phyloP scores from a whole-genome alignment of 2,329 filamentous ascomycete genomes.

The Claviceps sp. region DNA sequence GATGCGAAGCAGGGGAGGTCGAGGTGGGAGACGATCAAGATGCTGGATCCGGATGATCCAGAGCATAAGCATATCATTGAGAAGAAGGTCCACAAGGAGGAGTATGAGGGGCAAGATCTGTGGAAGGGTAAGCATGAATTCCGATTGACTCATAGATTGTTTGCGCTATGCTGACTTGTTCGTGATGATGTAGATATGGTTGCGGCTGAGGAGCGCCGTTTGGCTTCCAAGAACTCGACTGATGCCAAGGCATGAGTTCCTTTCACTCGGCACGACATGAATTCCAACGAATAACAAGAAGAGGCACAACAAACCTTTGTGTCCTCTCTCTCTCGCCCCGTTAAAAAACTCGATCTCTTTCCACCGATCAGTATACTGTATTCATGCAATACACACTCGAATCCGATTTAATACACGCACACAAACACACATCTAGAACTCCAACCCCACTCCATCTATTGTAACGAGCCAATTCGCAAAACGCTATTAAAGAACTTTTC shows the following conservation, averaged over 20 bases:
- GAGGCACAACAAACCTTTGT: neutral
- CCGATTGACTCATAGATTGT: too few relatives aligned
- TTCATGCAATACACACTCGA: neutral
- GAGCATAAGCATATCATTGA: conserved; percentile 73
- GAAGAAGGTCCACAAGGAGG: conserved; percentile 77
- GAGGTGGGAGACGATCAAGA: conserved; percentile 73
- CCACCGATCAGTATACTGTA: too few relatives aligned
- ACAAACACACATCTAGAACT: neutral
- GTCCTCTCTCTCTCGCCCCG: neutral
- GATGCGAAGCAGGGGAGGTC: conserved; percentile 67
- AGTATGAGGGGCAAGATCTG: conserved; percentile 78
- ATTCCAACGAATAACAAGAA: neutral
- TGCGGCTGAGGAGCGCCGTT: conserved; percentile 57
- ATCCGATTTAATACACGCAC: neutral
- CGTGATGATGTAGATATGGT: conserved; percentile 56
- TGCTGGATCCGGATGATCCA: conserved; percentile 69
- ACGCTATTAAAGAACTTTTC: too few relatives aligned
- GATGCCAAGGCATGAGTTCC: conserved; percentile 10
- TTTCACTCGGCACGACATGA: neutral
- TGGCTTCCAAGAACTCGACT: conserved; percentile 27
- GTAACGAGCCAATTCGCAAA: too few relatives aligned
- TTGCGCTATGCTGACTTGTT: too few relatives aligned
- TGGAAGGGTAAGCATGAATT: conserved; percentile 56
- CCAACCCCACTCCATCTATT: neutral
- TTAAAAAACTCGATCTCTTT: neutral